phyloP scores from a whole-genome alignment of 208 protist genomes.

The Trypanosoma scelopori region DNA sequence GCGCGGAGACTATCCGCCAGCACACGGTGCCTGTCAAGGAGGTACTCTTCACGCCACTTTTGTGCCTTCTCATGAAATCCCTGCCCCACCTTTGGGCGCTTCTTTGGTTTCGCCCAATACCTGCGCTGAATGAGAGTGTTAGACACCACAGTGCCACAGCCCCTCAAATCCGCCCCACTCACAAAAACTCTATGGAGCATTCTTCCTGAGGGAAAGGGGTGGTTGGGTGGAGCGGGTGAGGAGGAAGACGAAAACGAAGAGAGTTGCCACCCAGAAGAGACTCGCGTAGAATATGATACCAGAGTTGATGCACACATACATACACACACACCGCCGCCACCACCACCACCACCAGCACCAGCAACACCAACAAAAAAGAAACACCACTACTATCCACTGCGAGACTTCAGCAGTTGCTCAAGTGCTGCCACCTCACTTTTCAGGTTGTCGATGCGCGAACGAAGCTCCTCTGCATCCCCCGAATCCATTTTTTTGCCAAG shows the following conservation, averaged over 20 bases:
- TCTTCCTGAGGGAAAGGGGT: background rate
- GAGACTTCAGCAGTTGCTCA: slow-evolving; percentile 46
- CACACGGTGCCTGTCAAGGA: slow-evolving; percentile 83
- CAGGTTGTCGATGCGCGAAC: slow-evolving; percentile 52
- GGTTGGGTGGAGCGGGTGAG: too few relatives aligned
- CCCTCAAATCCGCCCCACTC: slow-evolving; percentile 58
- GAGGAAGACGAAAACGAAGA: background rate
- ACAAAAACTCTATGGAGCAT: slow-evolving; percentile 59
- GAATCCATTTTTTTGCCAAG: background rate
- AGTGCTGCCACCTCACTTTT: slow-evolving; percentile 48
- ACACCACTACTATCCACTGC: slow-evolving; percentile 11
- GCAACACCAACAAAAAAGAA: background rate
- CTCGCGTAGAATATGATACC: too few relatives aligned
- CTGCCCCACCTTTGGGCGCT: slow-evolving; percentile 83
- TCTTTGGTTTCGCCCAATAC: slow-evolving; percentile 90
- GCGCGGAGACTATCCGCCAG: slow-evolving; percentile 82
- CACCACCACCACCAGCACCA: too few relatives aligned
- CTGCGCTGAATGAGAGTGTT: slow-evolving; percentile 55
- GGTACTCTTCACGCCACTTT: slow-evolving; percentile 88
- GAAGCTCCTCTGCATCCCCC: slow-evolving; percentile 27
- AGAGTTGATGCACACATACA: background rate
- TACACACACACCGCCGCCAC: too few relatives aligned
- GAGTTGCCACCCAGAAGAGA: slow-evolving; percentile 2
- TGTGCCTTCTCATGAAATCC: slow-evolving; percentile 90
- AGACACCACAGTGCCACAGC: slow-evolving; percentile 25